Evolutionary conservation across 768 basidiomycete species (phyloP).

Genomic region (Pleurotus tuber-regium): DNA sequence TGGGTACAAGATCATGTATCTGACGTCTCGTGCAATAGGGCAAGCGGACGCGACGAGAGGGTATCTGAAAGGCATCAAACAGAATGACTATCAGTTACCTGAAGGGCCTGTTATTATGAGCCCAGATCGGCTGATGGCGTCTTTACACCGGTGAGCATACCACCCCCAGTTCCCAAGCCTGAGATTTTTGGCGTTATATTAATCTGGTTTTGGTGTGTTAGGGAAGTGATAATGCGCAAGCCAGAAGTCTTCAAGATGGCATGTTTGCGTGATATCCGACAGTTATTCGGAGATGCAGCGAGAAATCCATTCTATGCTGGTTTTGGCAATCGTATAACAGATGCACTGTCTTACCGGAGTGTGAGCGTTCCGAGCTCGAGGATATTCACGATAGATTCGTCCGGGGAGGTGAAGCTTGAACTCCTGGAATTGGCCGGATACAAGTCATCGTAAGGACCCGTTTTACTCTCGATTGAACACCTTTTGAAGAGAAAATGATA

Average conservation of each 20-base stretch:
- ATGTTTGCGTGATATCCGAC: slow-evolving; percentile 90
- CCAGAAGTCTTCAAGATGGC: slow-evolving; percentile 99
- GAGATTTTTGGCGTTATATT: too few species aligned
- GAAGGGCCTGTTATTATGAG: slow-evolving; percentile 99
- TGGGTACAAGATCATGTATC: slow-evolving; percentile 97
- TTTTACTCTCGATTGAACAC: neutral
- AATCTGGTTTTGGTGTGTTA: slow-evolving; percentile 27
- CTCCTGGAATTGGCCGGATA: slow-evolving; percentile 95
- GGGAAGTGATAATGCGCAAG: slow-evolving; percentile 98
- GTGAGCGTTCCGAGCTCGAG: slow-evolving; percentile 92
- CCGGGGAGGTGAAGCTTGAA: slow-evolving; percentile 96
- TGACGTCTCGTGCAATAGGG: slow-evolving; percentile 95
- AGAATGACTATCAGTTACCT: slow-evolving; percentile 94
- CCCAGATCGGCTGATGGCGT: slow-evolving; percentile 92
- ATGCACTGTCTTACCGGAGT: slow-evolving; percentile 95
- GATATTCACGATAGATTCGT: slow-evolving; percentile 96
- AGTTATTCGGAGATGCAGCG: slow-evolving; percentile 74
- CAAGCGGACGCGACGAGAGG: slow-evolving; percentile 96
- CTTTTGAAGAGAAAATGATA: slow-evolving; percentile 23
- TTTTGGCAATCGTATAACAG: slow-evolving; percentile 97
- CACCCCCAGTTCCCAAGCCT: neutral
- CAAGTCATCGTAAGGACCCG: slow-evolving; percentile 80
- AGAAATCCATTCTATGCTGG: slow-evolving; percentile 92
- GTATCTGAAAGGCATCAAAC: slow-evolving; percentile 92
- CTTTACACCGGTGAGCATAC: slow-evolving; percentile 79